Base-by-base conservation (phyloP, 495 filamentous ascomycete genomes). In the Achaetomiella virescens region DNA sequence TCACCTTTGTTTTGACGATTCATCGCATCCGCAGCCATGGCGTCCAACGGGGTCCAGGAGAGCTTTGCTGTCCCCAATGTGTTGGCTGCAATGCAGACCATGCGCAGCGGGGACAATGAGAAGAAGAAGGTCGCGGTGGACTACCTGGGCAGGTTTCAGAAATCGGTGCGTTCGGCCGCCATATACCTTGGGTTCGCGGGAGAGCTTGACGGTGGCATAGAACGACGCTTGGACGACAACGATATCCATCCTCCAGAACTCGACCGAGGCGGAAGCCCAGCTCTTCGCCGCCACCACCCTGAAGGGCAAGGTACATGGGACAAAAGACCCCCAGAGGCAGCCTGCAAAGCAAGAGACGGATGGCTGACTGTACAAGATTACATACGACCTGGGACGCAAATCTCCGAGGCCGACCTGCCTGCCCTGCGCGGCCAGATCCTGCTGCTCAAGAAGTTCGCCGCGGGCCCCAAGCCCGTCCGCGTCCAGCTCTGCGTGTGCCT, bases 201-300 rank as follows among this genome's bases (percentile, higher is more conserved):
- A 27, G 6, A 20, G 1, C 20, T 27, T 57, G 11, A 57, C 36
- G 25, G 47, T 54, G 22, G n/a, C n/a, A 3, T 18, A 92, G 89
- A 69, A 89, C 67, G 86, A 90, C 63, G 95, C 93, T 55, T 99
- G 93, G 93, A 85, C 84, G 15, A 83, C 84, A 14, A 95, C 89
- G 43, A 86, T 95, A 66, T 80, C 82, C 43, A 85, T 99, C 57
- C 72, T 99, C 58, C 88, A 95, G 69, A 84, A 87, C 17, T 69
- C 83, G 43, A 81, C 84, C 40, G 83, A 89, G 54, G 77, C 85
- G 27, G 90, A 95, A 67, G 88, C 87, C 22, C 95, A 92, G 72
- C 76, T 97, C 56, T 99, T 99, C 70, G 93, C 95, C 7, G 93
- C 95, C 50, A 96, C 90, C 27, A 97, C 93, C 42, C 75, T 99